A percentile compares a stretch with the other conserved stretches of the same genome.
These are phyloP conservation scores for Lasiosphaeriaceae sp. DNA, from an alignment of 495 filamentous ascomycete species.

Conservation along the genomic window DNA sequence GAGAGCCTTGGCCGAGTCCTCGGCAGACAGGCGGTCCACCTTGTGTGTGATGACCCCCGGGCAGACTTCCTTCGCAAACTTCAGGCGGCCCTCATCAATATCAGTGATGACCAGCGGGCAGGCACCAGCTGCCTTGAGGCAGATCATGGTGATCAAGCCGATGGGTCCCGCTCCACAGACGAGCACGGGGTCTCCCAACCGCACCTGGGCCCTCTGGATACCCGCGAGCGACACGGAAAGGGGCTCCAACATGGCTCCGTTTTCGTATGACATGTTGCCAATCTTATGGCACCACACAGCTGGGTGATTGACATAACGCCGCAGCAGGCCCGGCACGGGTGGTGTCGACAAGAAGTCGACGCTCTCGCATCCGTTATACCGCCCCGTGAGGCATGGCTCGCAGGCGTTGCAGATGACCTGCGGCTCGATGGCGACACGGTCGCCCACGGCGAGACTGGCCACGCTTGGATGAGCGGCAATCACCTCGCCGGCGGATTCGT, in stretches of 20 bases:
- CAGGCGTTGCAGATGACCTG: conserved; percentile 86
- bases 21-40: conserved; percentile 62
- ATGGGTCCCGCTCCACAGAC: conserved; percentile 91
- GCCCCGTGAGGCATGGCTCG: conserved; percentile 83
- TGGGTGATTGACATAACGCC: conserved; percentile 89
- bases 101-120: conserved; percentile 87
- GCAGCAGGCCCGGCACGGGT: conserved; percentile 80
- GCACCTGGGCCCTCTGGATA: conserved; percentile 72
- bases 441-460: conserved; percentile 68
- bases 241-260: conserved; percentile 83
- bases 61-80: conserved; percentile 75
- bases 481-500: conserved; percentile 84
- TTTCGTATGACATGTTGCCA: conserved; percentile 79
- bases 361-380: conserved; percentile 87
- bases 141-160: conserved; percentile 79
- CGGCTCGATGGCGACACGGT: conserved; percentile 87
- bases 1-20: conserved; percentile 65
- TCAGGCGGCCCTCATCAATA: conserved; percentile 78
- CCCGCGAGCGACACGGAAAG: conserved; percentile 81
- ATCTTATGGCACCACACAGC: conserved; percentile 94
- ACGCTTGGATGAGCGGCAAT: conserved; percentile 79
- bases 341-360: conserved; percentile 86
- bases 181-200: conserved; percentile 76
- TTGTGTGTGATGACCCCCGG: conserved; percentile 72
- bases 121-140: conserved; percentile 76